phyloP scores from a whole-genome alignment of 768 basidiomycete genomes.

The Hygrocybe coccinea region DNA sequence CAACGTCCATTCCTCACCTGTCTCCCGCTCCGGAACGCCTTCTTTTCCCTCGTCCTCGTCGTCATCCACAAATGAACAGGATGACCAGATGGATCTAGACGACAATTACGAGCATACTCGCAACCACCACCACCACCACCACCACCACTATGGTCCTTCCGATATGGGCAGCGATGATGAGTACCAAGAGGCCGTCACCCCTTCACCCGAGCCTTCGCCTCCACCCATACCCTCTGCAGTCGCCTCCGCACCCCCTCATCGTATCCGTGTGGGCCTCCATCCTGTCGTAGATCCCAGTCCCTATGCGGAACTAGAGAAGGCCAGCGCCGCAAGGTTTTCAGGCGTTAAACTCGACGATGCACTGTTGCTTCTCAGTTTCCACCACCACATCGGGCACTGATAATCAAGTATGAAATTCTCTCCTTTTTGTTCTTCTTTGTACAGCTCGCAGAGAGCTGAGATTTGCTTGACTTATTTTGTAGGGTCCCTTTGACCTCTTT shows the following conservation, averaged over 20 bases:
- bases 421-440: no score
- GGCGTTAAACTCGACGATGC: conserved; percentile 73
- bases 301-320: conserved; percentile 49
- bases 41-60: conserved; percentile 50
- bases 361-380: conserved; percentile 67
- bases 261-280: conserved; percentile 8
- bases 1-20: conserved; percentile 43
- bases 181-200: conserved; percentile 69
- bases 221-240: conserved; percentile 7
- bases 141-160: conserved; percentile 39
- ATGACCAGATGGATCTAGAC: conserved; percentile 49
- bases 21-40: conserved; percentile 53
- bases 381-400: conserved; percentile 59
- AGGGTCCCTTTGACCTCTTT: no score
- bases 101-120: conserved; percentile 19
- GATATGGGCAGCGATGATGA: conserved; percentile 69
- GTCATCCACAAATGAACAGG: conserved; percentile 37
- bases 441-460: no score
- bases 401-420: not conserved
- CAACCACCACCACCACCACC: no score
- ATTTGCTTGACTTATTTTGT: no score
- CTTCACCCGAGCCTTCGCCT: conserved; percentile 50
- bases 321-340: conserved; percentile 27
- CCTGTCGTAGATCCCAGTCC: conserved; percentile 38
- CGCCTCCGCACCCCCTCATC: conserved; percentile 7